Evolutionary conservation across 768 basidiomycete genomes (phyloP).

Genomic region (Agrocybe praecox): DNA sequence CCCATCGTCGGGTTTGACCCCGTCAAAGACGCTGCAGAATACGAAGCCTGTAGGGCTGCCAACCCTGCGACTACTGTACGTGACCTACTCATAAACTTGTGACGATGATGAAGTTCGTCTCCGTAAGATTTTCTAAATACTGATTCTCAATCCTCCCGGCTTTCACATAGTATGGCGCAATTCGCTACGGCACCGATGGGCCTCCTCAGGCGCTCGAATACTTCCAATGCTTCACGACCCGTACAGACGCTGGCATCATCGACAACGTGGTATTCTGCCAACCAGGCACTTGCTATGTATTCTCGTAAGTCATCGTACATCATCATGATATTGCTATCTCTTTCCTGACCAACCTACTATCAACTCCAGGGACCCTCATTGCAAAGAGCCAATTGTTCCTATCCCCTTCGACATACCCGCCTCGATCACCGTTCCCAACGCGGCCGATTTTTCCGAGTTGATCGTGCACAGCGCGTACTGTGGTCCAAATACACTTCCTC

Average conservation of each 20-base stretch:
- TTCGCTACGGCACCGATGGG: slow-evolving; percentile 15
- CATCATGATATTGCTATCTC: neutral
- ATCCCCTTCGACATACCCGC: slow-evolving; percentile 13
- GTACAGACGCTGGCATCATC: slow-evolving; percentile 7
- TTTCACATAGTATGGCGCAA: slow-evolving; percentile 11
- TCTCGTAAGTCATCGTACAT: slow-evolving; percentile 10
- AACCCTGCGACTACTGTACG: slow-evolving; percentile 11
- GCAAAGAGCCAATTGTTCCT: no score
- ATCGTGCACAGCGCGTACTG: slow-evolving; percentile 18
- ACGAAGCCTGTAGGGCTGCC: slow-evolving; percentile 14
- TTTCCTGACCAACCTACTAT: no score
- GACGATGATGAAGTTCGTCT: no score
- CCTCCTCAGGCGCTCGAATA: slow-evolving; percentile 11
- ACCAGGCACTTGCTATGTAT: slow-evolving; percentile 16
- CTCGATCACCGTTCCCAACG: slow-evolving; percentile 14
- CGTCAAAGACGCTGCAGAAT: slow-evolving; percentile 12
- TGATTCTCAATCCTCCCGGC: no score
- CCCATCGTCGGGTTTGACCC: slow-evolving; percentile 10
- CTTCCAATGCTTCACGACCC: slow-evolving; percentile 17
- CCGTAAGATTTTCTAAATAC: no score
- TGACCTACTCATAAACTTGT: no score
- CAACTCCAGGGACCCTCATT: slow-evolving; percentile 7
- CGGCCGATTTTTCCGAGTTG: slow-evolving; percentile 16
- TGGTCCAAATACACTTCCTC: slow-evolving; percentile 14
- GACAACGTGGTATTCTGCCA: slow-evolving; percentile 19